Evolutionary conservation across 208 protist genomes (phyloP), one percentile per base, ranked within the genome.

Genomic region (Trypanosoma mega): DNA sequence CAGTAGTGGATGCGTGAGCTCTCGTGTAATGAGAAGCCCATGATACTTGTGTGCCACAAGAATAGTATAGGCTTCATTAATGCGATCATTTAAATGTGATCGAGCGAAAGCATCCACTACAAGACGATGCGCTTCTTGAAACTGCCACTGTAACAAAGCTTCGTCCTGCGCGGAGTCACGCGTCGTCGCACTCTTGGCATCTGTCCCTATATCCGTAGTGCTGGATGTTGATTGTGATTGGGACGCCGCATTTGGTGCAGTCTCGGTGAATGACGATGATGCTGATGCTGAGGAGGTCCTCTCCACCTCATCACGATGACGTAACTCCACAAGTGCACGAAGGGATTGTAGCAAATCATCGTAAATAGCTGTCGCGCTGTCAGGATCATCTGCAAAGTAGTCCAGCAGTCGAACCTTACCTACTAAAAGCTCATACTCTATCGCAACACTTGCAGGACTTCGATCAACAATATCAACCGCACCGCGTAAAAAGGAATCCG

Each of bases 1-100:
- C 33, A 90, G 30, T 11, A 95, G 45, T 0, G 85, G 85, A 44
- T 63, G 41, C 26, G 88, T 77, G 27, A 91, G 49, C 20, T 89
- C 82, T 47, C 74, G 72, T 1, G 78, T 90, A 23, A 95, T 78
- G 31, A 78, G 64, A 11, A 95, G 54, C 1, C 85, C 85, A 49
- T 95, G 82, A 56, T 95, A 95, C 71, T 95, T 95, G 78, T 95
- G 89, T 7, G 85, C 68, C 3, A 91, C 76, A 29, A 95, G 57
- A 31, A 95, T 80, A 43, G 66, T 77, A 63, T 95, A 95, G n/a
- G 79, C 85, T 54, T 92, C 76, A 49, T 88, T 84, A 8, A 82
- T 60, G 43, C 78, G 78, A 34, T 73, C 67, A n/a, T 87, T 70
- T 29, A 79, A 23, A 44, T 80, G 80, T 12, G 88, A 85, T 1